phyloP scores from a whole-genome alignment of 805 yeast species.

The Metschnikowia baotianmanensis region DNA sequence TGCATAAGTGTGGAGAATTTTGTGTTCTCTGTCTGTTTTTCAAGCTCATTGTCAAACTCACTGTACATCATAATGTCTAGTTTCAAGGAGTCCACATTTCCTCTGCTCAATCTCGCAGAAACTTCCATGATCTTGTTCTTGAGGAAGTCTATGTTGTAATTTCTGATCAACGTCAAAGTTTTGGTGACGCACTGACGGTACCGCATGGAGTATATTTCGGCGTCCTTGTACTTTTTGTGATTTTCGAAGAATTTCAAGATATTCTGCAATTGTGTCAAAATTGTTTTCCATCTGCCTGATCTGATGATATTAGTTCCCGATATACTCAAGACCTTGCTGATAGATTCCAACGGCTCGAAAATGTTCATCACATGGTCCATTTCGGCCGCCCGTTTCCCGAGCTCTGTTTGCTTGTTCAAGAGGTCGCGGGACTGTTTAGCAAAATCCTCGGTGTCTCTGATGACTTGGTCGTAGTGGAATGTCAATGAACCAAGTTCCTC shows the following conservation, averaged over 20 bases:
- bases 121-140: slow-evolving; percentile 19
- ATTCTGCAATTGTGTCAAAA: slow-evolving; percentile 56
- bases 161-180: slow-evolving; percentile 70
- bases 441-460: slow-evolving; percentile 61
- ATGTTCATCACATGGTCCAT: slow-evolving; percentile 50
- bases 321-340: slow-evolving; percentile 64
- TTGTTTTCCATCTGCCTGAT: slow-evolving; percentile 29
- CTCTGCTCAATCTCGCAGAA: slow-evolving; percentile 5
- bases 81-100: slow-evolving; percentile 10
- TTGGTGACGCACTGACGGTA: slow-evolving; percentile 84
- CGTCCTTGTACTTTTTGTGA: slow-evolving; percentile 58
- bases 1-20: slow-evolving; percentile 13
- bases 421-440: slow-evolving; percentile 54
- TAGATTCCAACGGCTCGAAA: slow-evolving; percentile 69
- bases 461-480: slow-evolving; percentile 54
- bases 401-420: slow-evolving; percentile 44
- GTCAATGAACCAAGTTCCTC: slow-evolving; percentile 47
- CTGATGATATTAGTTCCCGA: slow-evolving; percentile 66
- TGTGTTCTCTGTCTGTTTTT: slow-evolving; percentile 16
- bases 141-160: slow-evolving; percentile 53
- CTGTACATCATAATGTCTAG: slow-evolving; percentile 20
- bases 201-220: slow-evolving; percentile 63
- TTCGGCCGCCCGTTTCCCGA: slow-evolving; percentile 41
- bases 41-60: slow-evolving; percentile 17
- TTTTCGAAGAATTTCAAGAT: slow-evolving; percentile 60